Evolutionary conservation across 192 early-diverging fungal genomes (phyloP).

Genomic region (Umbelopsis sp.): DNA sequence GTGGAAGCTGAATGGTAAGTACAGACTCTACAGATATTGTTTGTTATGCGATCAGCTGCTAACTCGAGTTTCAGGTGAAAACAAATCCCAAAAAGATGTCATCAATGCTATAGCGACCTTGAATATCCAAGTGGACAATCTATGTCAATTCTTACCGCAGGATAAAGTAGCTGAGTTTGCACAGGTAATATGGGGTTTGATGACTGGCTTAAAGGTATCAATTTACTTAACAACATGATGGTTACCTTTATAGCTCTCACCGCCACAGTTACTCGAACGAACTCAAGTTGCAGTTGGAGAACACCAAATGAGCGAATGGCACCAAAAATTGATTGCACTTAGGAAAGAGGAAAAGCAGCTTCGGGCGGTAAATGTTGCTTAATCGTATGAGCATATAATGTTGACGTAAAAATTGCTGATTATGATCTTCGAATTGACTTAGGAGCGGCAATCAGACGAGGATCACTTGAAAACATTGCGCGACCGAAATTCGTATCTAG

Average conservation of each 20-base stretch:
- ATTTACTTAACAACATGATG: not conserved
- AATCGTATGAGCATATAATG: not conserved
- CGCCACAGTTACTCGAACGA: slow-evolving; percentile 74
- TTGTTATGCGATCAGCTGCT: not conserved
- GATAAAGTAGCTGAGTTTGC: slow-evolving; percentile 94
- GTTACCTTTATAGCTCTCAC: slow-evolving; percentile 61
- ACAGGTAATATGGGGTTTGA: slow-evolving; percentile 47
- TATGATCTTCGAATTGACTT: not conserved
- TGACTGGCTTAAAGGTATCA: not conserved
- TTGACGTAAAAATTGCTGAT: not conserved
- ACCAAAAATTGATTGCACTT: slow-evolving; percentile 64
- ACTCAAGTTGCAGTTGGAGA: slow-evolving; percentile 86
- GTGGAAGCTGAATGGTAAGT: slow-evolving; percentile 84
- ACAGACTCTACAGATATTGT: not conserved
- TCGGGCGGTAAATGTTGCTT: slow-evolving; percentile 28
- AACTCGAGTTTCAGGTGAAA: slow-evolving; percentile 46
- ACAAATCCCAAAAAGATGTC: slow-evolving; percentile 64
- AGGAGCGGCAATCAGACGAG: slow-evolving; percentile 52
- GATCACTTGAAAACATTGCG: slow-evolving; percentile 63
- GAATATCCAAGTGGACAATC: slow-evolving; percentile 93
- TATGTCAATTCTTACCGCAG: slow-evolving; percentile 98
- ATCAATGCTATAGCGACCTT: slow-evolving; percentile 59
- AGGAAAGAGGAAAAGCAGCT: slow-evolving; percentile 56
- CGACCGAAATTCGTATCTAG: slow-evolving; percentile 68
- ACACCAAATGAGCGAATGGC: slow-evolving; percentile 61